These are phyloP conservation scores for Fusarium subglutinans DNA, from an alignment of 2,329 filamentous ascomycete genomes.

Conservation along the genomic window DNA sequence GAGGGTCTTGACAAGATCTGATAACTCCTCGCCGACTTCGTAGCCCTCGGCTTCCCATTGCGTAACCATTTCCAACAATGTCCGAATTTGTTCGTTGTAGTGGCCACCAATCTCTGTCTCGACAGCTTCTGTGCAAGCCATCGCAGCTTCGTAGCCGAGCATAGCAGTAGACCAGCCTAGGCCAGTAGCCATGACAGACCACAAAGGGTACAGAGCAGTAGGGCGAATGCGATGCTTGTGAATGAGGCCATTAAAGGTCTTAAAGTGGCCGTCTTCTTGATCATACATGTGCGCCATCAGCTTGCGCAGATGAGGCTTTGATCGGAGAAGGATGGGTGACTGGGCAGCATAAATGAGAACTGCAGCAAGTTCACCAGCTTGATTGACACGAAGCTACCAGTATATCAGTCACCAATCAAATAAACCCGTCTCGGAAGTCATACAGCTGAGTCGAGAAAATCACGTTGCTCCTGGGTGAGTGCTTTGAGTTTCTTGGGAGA, in stretches of 20 bases:
- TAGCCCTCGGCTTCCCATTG: conserved; percentile 81
- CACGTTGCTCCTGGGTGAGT: conserved; percentile 74
- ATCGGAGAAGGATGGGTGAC: conserved; percentile 79
- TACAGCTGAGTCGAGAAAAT: conserved; percentile 80
- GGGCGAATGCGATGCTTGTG: conserved; percentile 90
- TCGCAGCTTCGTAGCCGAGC: conserved; percentile 91
- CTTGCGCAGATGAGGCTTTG: conserved; percentile 86
- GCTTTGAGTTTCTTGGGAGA: conserved; percentile 60
- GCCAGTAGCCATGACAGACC: conserved; percentile 81
- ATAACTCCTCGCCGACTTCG: conserved; percentile 81
- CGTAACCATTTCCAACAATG: conserved; percentile 81
- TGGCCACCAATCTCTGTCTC: conserved; percentile 98
- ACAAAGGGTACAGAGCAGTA: conserved; percentile 90
- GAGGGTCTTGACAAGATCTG: conserved; percentile 75
- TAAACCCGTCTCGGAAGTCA: conserved; percentile 35
- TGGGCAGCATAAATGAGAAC: conserved; percentile 94
- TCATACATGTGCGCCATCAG: conserved; percentile 99
- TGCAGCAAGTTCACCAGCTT: conserved; percentile 96
- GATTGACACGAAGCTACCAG: conserved; percentile 85
- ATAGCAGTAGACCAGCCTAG: conserved; percentile 91
- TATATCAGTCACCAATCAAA: conserved; percentile 5
- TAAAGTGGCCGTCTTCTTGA: conserved; percentile 89
- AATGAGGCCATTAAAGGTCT: conserved; percentile 84
- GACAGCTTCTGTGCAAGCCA: conserved; percentile 98
- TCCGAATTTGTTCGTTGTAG: conserved; percentile 91